Evolutionary conservation across 2,329 filamentous ascomycete species (phyloP).

Genomic region (Clarireedia hainanense): DNA sequence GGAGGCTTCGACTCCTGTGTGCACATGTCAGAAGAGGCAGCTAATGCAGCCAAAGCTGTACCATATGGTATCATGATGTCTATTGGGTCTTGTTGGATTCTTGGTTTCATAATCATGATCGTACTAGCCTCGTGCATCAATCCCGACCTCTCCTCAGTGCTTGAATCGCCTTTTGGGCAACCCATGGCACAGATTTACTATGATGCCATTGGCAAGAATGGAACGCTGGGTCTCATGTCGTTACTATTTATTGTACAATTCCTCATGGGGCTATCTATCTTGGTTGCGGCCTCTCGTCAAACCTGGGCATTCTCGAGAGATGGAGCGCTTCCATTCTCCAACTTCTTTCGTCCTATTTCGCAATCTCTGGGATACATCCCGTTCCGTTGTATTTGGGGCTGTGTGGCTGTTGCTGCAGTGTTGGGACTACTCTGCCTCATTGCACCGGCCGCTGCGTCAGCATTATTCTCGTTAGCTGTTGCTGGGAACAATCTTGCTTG

Average conservation of each 20-base stretch:
- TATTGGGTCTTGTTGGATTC: constrained; percentile 45
- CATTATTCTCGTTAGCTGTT: constrained; percentile 51
- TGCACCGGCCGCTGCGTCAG: constrained; percentile 46
- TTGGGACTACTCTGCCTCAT: constrained; percentile 52
- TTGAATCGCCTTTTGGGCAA: constrained; percentile 46
- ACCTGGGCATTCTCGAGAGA: constrained; percentile 57
- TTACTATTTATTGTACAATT: constrained; percentile 54
- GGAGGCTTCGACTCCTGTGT: constrained; percentile 50
- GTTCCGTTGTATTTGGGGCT: constrained; percentile 47
- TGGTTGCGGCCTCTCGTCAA: constrained; percentile 52
- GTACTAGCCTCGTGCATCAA: constrained; percentile 51
- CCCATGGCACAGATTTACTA: constrained; percentile 50
- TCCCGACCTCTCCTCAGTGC: constrained; percentile 40
- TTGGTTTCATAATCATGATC: constrained; percentile 50
- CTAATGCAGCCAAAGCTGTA: constrained; percentile 51
- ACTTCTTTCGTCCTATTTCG: constrained; percentile 45
- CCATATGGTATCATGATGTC: constrained; percentile 52
- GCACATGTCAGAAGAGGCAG: constrained; percentile 53
- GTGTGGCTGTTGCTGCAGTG: constrained; percentile 41
- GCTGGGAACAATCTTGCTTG: constrained; percentile 55
- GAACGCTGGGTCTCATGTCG: constrained; percentile 50
- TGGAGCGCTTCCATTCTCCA: constrained; percentile 52
- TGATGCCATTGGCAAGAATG: constrained; percentile 51
- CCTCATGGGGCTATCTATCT: constrained; percentile 50
- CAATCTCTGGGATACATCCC: constrained; percentile 49